phyloP scores from a whole-genome alignment of 2,329 filamentous ascomycete genomes.

The Zymoseptoria brevis region DNA sequence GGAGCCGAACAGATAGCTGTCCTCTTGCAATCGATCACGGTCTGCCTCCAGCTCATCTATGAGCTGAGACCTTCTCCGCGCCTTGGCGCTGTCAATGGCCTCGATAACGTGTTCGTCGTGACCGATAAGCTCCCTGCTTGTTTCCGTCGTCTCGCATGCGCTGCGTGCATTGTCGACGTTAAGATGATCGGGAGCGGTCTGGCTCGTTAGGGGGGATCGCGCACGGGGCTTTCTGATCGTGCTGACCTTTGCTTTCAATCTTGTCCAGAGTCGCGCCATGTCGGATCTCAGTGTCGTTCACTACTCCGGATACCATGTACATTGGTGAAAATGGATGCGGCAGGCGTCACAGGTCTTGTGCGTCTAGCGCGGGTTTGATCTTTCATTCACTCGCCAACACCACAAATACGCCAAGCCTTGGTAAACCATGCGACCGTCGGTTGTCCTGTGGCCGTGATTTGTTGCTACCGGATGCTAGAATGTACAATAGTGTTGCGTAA shows the following conservation, averaged over 20 bases:
- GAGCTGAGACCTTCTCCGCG: not conserved
- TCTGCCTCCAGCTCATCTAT: not conserved
- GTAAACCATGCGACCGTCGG: not conserved
- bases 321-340: not conserved
- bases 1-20: not conserved
- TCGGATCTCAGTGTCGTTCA: not conserved
- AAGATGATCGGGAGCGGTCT: not conserved
- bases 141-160: not conserved
- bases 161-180: not conserved
- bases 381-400: not conserved
- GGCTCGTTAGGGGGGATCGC: not conserved
- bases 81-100: not conserved
- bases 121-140: not conserved
- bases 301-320: not conserved
- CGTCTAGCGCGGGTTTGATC: not conserved
- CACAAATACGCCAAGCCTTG: not conserved
- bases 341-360: not conserved
- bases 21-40: not conserved
- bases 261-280: not conserved
- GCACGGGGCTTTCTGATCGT: not conserved
- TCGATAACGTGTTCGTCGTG: not conserved
- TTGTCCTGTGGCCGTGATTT: not conserved
- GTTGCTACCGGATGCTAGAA: not conserved
- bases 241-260: not conserved
- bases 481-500: constrained; percentile 1